Evolutionary conservation across 345 rosid genomes (phyloP).

Genomic region (Citrus mangshanensis): DNA sequence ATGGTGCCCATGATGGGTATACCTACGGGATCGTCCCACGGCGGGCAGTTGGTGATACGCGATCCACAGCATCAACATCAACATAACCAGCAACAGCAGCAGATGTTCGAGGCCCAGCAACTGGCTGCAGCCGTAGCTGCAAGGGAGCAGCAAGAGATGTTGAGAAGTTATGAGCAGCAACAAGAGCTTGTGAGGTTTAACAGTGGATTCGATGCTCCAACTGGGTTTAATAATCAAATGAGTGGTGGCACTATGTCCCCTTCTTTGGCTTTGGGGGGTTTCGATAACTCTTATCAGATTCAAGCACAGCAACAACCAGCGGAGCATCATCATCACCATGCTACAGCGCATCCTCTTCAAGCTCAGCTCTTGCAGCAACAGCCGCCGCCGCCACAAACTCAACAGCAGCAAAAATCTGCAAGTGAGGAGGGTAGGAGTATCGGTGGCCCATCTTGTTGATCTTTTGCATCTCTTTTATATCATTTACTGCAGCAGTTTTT

Average conservation of each 20-base stretch:
- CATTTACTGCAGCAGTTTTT: constrained; percentile 2
- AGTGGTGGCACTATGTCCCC: constrained; percentile 36
- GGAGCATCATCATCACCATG: constrained; percentile 25
- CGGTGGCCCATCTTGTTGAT: constrained; percentile 41
- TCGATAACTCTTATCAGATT: constrained; percentile 53
- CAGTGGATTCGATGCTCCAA: constrained; percentile 29
- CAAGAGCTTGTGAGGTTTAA: constrained; percentile 47
- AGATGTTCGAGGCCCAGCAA: constrained; percentile 59
- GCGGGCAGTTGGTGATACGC: constrained; percentile 31
- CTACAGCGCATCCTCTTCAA: constrained; percentile 28
- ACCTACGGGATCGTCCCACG: constrained; percentile 30
- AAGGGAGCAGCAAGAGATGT: constrained; percentile 63
- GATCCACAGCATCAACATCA: constrained; percentile 34
- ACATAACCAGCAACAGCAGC: constrained; percentile 44
- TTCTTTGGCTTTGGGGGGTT: constrained; percentile 51
- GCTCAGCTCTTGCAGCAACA: constrained; percentile 52
- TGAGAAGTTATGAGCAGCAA: constrained; percentile 48
- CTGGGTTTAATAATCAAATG: constrained; percentile 38
- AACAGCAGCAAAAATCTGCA: constrained; percentile 46
- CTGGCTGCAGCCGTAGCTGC: constrained; percentile 54
- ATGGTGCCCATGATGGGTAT: constrained; percentile 52
- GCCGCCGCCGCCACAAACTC: constrained; percentile 35
- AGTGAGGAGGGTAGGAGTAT: constrained; percentile 44
- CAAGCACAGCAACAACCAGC: constrained; percentile 31
- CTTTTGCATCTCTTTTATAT: constrained; percentile 10